Base-by-base conservation (phyloP, 129 eudicot species). In the Cynara cardunculus region DNA sequence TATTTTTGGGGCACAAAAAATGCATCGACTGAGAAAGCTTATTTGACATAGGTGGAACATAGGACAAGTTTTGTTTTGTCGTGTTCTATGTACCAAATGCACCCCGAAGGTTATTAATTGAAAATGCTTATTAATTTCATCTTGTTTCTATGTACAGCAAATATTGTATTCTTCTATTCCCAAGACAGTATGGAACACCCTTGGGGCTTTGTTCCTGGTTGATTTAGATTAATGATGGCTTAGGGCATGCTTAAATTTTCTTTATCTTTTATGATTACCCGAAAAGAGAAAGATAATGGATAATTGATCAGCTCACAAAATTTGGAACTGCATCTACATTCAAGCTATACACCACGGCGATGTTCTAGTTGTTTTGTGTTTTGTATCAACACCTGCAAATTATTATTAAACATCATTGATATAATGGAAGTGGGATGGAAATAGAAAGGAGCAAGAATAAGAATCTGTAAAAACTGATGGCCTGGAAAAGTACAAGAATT, bases 291-390 rank as follows among this genome's bases (percentile, higher is more conserved):
- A 46, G 59, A 46, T 46, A 6, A 56, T 1, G 2, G 24, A 56
- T 56, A 56, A 18, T 56, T 56, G 2, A 56, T 56, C 22, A 56
- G 24, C 65, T 56, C 65, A 56, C 65, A 56, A 56, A 56, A 68
- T 5, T 68, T 68, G 35, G 27, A 62, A 24, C 69, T 22, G 75
- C 27, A 64, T 71, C 85, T 19, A 41, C 13, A 14, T 24, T 75
- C 41, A 68, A 59, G 84, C 81, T 90, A 93, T 77, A 81, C 74
- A 27, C 98, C 98, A 44, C 94, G 88, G 2, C 87, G 87, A 37
- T 69, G 86, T 87, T 94, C 97, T 80, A 90, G 86, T 80, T 92
- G 86, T 88, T 92, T 92, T 21, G 97, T 92, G 87, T 94, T 87
- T 82, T 94, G 94, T 24, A 92, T 83, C 72, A 94, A 80, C 77